Evolutionary conservation across 345 rosid species (phyloP), one percentile per base, ranked within the genome.

Genomic region (Lenwebbia sp.): DNA sequence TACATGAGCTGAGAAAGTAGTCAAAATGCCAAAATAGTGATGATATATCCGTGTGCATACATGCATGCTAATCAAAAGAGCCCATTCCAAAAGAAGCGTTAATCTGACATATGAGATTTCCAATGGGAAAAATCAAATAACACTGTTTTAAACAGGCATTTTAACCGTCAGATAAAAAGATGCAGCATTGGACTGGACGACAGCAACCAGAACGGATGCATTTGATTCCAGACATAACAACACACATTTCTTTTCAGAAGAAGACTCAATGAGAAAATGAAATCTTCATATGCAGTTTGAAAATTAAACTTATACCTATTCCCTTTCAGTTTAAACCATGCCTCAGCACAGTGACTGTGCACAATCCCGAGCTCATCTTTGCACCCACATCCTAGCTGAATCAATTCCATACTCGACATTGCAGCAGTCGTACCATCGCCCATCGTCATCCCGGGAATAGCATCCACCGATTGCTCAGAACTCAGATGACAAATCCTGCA

Each of bases 261-360:
- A 37, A 10, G 47, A 70, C 26, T 70, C 47, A 15, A 37, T 70
- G 13, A 70, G 41, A 84, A 84, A 60, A 4, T n/a, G 26, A 1
- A 37, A 60, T 28, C 5, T 56, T 57, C 76, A 84, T 44, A 17
- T 3, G 15, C 76, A 22, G 37, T 37, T 70, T 19, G 78, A 41
- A 23, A 54, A 74, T 55, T 21, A 54, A 86, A 58, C 40, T 40
- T 40, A 86, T 91, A 97, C 99, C 98, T 95, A 93, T 93, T 97
- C 89, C 98, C 97, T 94, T 90, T 95, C 28, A 94, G 91, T 91
- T 92, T 97, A 90, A 97, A 97, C 98, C 99, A 97, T 47, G 95
- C 93, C 92, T 97, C 98, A 0, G 98, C 99, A 84, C 98, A 97
- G 83, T 93, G 92, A 37, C 86, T 85, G 91, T 97, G 99, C 17